phyloP scores from a whole-genome alignment of 495 filamentous ascomycete genomes.

The Trichocladium antarcticum region DNA sequence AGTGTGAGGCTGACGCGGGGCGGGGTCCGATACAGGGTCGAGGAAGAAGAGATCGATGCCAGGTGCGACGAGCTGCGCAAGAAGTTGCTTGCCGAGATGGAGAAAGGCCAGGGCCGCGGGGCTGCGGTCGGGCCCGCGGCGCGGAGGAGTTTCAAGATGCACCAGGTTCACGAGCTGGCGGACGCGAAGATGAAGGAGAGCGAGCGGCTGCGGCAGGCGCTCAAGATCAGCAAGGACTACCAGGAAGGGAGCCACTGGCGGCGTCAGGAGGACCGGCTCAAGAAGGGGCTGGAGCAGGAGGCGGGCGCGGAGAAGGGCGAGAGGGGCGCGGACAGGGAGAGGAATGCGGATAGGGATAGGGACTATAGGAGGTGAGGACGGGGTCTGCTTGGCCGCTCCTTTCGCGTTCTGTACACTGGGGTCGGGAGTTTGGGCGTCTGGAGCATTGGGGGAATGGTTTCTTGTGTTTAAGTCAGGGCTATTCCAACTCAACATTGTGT shows the following conservation, averaged over 20 bases:
- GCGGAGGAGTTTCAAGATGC: constrained; percentile 59
- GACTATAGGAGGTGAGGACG: not conserved
- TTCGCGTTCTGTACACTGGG: no score
- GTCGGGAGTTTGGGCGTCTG: not conserved
- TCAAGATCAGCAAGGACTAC: constrained; percentile 81
- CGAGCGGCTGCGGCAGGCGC: constrained; percentile 73
- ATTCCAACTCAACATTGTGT: no score
- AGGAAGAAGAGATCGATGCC: constrained; percentile 69
- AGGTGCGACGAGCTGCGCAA: constrained; percentile 52
- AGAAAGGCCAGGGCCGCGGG: constrained; percentile 23
- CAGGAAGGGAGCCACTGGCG: constrained; percentile 73
- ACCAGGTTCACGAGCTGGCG: constrained; percentile 93
- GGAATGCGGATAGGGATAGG: not conserved
- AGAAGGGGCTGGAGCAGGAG: constrained; percentile 43
- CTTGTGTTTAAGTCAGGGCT: not conserved
- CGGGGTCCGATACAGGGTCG: constrained; percentile 37
- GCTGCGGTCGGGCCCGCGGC: constrained; percentile 21
- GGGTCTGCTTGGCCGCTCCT: not conserved
- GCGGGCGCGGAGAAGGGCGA: constrained; percentile 13
- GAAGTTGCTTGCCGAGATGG: constrained; percentile 49
- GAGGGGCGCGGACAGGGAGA: not conserved
- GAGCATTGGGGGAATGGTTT: not conserved
- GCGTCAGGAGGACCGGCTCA: constrained; percentile 58
- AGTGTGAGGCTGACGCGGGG: no score
- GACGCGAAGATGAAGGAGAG: constrained; percentile 95